Conservation (phyloP, 768 basidiomycete species). For the Hydnum rufescens region DNA sequence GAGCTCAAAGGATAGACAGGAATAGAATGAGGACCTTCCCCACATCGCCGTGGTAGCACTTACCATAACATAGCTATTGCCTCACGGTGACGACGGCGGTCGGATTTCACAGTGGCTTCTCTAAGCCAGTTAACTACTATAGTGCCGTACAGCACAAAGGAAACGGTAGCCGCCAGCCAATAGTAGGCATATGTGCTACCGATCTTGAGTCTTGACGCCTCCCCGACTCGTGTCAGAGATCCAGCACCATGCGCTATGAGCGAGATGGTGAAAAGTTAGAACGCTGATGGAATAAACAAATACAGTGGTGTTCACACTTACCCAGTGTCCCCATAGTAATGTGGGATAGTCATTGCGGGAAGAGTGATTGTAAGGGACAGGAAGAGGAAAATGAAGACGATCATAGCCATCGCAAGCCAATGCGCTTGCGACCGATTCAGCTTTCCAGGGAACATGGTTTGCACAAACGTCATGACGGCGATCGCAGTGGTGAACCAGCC, state of each 20-base stretch:
- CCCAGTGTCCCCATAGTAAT: background rate
- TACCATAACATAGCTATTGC: conserved; percentile 1
- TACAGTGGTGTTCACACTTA: background rate
- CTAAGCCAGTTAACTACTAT: background rate
- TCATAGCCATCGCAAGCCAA: background rate
- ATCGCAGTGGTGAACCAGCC: background rate
- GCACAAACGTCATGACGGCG: background rate
- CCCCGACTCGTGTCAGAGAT: background rate
- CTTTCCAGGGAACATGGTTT: background rate
- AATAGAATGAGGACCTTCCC: background rate
- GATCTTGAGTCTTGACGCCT: background rate
- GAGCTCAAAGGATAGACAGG: too few relatives aligned
- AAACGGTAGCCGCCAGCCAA: background rate
- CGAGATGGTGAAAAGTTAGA: background rate
- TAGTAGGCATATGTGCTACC: background rate
- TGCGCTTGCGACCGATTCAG: background rate
- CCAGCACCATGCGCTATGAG: background rate
- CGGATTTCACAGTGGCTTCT: too few relatives aligned
- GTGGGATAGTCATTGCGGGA: background rate
- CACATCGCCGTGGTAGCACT: background rate
- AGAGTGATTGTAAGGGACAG: background rate
- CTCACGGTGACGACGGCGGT: too few relatives aligned
- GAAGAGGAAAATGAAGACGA: background rate
- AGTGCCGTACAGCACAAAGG: background rate
- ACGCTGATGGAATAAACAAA: background rate